Percentiles rank a stretch among this genome's conserved stretches.
Conservation (phyloP, 768 basidiomycete species). For the Tylopilus plumbeoviolaceoides region DNA sequence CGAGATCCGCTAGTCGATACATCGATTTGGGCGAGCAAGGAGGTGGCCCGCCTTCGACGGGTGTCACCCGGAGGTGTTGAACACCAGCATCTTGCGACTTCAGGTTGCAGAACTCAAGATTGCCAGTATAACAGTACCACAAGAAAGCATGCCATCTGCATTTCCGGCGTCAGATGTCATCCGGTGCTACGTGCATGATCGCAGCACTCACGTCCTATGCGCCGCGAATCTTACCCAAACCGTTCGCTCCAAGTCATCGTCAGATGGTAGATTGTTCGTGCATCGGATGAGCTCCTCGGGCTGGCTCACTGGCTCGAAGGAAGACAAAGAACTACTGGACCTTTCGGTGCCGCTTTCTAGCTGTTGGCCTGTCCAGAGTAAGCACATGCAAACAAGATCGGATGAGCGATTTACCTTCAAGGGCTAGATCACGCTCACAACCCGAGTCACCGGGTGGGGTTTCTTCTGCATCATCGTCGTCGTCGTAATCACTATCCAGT, state of each 20-base stretch:
- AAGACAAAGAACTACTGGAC: constrained; percentile 6
- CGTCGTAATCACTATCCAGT: constrained; percentile 25
- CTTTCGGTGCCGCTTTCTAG: neutral
- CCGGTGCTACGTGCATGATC: neutral
- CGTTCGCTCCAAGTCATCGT: neutral
- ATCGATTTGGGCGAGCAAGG: constrained; percentile 36
- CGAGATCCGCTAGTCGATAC: constrained; percentile 34
- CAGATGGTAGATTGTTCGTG: neutral
- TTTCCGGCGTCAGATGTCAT: neutral
- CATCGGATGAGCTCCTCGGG: constrained; percentile 8
- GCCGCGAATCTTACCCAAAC: constrained; percentile 13
- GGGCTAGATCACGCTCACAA: neutral
- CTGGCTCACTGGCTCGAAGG: constrained; percentile 5
- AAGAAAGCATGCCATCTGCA: constrained; percentile 23
- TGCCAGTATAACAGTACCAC: constrained; percentile 26
- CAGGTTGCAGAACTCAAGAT: constrained; percentile 13
- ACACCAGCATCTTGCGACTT: constrained; percentile 13
- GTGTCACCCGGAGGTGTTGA: neutral
- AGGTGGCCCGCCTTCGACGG: constrained; percentile 2
- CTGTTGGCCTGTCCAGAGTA: constrained; percentile 5
- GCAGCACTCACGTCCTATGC: constrained; percentile 15
- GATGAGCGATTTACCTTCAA: constrained; percentile 1
- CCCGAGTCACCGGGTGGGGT: no score
- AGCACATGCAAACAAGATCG: neutral
- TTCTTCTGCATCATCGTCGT: constrained; percentile 10